Evolutionary conservation across 192 early-diverging fungal genomes (phyloP), one percentile per base, ranked within the genome.

Genomic region (Blastocladiella britannica): DNA sequence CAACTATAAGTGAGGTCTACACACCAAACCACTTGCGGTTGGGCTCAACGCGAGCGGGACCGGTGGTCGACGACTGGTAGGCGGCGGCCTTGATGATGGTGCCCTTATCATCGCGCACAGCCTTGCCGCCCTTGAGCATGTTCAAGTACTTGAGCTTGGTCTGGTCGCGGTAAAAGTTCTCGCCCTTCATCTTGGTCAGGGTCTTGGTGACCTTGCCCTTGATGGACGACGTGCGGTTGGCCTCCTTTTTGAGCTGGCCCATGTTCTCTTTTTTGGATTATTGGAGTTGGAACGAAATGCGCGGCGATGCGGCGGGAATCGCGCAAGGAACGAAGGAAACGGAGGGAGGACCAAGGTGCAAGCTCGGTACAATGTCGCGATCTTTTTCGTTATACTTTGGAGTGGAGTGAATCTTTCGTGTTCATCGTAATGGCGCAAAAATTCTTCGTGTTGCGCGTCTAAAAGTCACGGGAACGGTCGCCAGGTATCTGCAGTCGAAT

Each of bases 151-250:
- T 82, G 20, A 94, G 82, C 65, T 91, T 88, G 67, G 90, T 89
- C 53, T 83, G 85, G 77, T 98, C 94, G 57, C 90, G 79, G 80
- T 98, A 98, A 72, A 96, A 98, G 77, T 98, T 98, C 65, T 91
- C 89, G 53, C 94, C 94, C 76, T 97, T 97, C 55, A 89, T 47
- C 37, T 47, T 47, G 37, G 37, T 47, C 0, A 47, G 12, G 37
- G 37, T 47, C 37, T 47, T 47, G 15, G 37, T 47, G 37, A 47
- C 37, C 37, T 47, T 47, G 37, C 37, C 37, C 37, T 47, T 47
- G 37, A 47, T 20, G 37, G 37, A 47, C 37, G 37, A 47, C 15
- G 37, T 47, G 15, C 37, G 37, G 37, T 47, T 47, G 37, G 37
- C 37, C 37, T 47, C 37, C 37, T 47, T 47, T 20, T 47, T 47